A percentile compares a stretch with the other conserved stretches of the same genome.
Evolutionary conservation across 2,329 filamentous ascomycete species (phyloP).

Genomic region (Daldinia sp.): DNA sequence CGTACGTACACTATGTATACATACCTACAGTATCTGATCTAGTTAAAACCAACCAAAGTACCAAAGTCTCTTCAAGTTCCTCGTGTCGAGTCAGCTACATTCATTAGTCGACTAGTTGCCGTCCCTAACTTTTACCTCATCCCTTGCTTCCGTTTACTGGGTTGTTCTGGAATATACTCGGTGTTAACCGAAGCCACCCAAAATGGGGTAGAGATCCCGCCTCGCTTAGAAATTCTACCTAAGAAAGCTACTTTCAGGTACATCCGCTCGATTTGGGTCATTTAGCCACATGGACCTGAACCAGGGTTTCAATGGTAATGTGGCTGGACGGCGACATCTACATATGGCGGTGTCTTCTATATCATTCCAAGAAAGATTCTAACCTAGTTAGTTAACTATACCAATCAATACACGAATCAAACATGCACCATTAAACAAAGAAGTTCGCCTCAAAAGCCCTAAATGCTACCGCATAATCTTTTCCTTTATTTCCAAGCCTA

Average conservation of each 20-base stretch:
- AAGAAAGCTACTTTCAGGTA: not conserved
- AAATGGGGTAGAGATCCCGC: not conserved
- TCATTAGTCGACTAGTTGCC: not conserved
- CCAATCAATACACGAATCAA: constrained; percentile 3
- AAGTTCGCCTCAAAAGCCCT: not conserved
- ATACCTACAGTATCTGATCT: no score
- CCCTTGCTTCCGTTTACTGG: not conserved
- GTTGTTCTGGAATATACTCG: constrained; percentile 23
- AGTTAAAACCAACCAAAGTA: not conserved
- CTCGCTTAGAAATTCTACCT: not conserved
- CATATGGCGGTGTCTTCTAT: constrained; percentile 17
- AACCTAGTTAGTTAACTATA: no score
- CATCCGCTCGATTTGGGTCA: not conserved
- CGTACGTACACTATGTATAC: no score
- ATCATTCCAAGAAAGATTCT: no score
- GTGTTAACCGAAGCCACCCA: constrained; percentile 28
- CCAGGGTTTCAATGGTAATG: not conserved
- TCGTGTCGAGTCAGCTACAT: not conserved
- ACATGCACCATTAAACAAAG: not conserved
- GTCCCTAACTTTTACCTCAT: not conserved
- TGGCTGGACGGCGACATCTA: not conserved
- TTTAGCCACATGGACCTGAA: not conserved
- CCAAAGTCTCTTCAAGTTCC: not conserved
- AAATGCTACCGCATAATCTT: constrained; percentile 5
- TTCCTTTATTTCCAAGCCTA: not conserved